phyloP scores from a whole-genome alignment of 129 eudicot species.

The sunflower (Helianthus annuus) region DNA sequence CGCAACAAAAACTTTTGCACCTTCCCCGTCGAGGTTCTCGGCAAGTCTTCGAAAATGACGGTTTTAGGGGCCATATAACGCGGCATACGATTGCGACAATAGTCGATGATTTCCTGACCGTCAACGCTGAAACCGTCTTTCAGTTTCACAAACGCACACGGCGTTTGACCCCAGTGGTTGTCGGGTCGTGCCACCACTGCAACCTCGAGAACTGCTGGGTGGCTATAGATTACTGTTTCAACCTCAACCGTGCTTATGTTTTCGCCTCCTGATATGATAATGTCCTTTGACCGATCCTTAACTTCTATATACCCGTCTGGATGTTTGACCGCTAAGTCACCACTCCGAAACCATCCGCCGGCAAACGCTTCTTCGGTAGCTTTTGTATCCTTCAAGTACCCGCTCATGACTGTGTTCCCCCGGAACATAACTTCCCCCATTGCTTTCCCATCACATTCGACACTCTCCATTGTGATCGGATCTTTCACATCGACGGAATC shows the following conservation, averaged over 20 bases:
- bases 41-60: constrained; percentile 57
- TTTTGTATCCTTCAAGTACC: constrained; percentile 55
- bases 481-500: constrained; percentile 64
- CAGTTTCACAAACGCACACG: constrained; percentile 70
- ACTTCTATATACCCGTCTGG: constrained; percentile 61
- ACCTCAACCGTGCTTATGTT: constrained; percentile 67
- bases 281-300: constrained; percentile 65
- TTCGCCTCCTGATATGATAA: constrained; percentile 74
- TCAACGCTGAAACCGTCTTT: constrained; percentile 48
- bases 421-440: constrained; percentile 69
- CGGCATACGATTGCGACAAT: constrained; percentile 59
- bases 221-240: constrained; percentile 58
- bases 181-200: constrained; percentile 78
- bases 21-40: constrained; percentile 72
- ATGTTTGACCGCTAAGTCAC: constrained; percentile 69
- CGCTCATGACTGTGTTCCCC: constrained; percentile 78
- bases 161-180: constrained; percentile 77
- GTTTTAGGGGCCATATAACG: constrained; percentile 73
- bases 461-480: constrained; percentile 57
- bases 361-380: constrained; percentile 61
- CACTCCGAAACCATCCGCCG: constrained; percentile 69
- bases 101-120: constrained; percentile 46
- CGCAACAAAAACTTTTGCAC: constrained; percentile 65
- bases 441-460: constrained; percentile 54
- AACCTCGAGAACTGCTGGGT: constrained; percentile 68